Evolutionary conservation across 352 stramenopile genomes (phyloP), one percentile per base, ranked within the genome.

Genomic region (Phytopythium aichiense): DNA sequence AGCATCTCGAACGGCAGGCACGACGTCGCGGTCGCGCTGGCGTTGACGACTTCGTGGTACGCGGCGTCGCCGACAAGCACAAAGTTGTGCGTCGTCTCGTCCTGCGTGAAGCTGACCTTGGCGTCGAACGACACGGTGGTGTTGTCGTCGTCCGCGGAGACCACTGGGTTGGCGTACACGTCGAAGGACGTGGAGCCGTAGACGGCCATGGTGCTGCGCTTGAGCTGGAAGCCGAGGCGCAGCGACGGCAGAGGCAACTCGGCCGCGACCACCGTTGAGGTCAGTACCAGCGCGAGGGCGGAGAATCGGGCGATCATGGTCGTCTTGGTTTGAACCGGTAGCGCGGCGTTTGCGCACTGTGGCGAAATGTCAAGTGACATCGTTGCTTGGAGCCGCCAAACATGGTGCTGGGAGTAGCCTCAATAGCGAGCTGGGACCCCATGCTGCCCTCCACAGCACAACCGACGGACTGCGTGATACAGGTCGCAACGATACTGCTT

Each of bases 201-300:
- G 45, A 84, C 65, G 16, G 69, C 65, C 76, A 88, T 86, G 22
- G 76, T 73, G 51, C 62, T 69, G 23, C 79, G 76, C 56, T 86
- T 79, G 61, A 81, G 72, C 38, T 72, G 68, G 70, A 88, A 76
- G 8, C 53, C 65, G 8, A 84, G 61, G 22, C 69, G 71, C 49
- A 81, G 56, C 16, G 65, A 78, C 18, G 72, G 58, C 28, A 78
- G 60, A 23, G 69, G 63, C 7, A 61, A 66, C 13, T 61, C 42
- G 6, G 64, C 67, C 52, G 48, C 40, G 13, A 63, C 62, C 18
- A 23, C 1, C 20, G 53, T 22, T 7, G 33, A 28, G 7, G 22
- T 25, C 33, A 49, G 20, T 23, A 23, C 23, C 52, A 58, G 52
- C 52, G 31, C 35, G 11, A 56, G 30, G 18, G 22, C 16, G 31